Evolutionary conservation across 345 rosid genomes (phyloP).

Genomic region (Ceriops decandra): DNA sequence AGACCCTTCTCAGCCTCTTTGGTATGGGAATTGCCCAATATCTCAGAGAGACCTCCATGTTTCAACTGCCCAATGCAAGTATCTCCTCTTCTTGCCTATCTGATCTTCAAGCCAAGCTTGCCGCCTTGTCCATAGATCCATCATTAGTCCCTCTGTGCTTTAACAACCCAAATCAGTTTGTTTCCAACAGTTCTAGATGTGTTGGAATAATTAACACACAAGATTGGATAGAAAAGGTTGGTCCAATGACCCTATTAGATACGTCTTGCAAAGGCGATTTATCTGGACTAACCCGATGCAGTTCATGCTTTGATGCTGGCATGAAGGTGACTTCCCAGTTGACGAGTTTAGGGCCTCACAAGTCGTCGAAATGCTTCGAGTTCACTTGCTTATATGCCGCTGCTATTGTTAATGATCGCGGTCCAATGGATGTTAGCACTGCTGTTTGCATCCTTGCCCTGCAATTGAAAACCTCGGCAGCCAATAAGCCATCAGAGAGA

Average conservation of each 20-base stretch:
- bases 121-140: constrained; percentile 27
- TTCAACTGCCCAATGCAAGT: constrained; percentile 33
- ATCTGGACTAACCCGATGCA: constrained; percentile 35
- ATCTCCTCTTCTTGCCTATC: constrained; percentile 41
- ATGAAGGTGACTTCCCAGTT: constrained; percentile 33
- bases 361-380: constrained; percentile 37
- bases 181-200: constrained; percentile 34
- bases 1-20: constrained; percentile 43
- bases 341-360: constrained; percentile 23
- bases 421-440: constrained; percentile 37
- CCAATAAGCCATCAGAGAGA: constrained; percentile 5
- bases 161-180: constrained; percentile 32
- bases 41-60: constrained; percentile 44
- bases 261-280: constrained; percentile 42
- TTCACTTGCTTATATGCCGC: constrained; percentile 43
- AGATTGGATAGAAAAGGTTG: constrained; percentile 45
- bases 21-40: constrained; percentile 52
- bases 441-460: constrained; percentile 46
- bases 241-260: constrained; percentile 31
- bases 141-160: constrained; percentile 44
- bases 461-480: constrained; percentile 25
- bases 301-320: constrained; percentile 52
- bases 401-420: constrained; percentile 44
- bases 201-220: constrained; percentile 34
- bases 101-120: constrained; percentile 32